phyloP scores from a whole-genome alignment of 2,329 filamentous ascomycete genomes.

The Nakataea oryzae region DNA sequence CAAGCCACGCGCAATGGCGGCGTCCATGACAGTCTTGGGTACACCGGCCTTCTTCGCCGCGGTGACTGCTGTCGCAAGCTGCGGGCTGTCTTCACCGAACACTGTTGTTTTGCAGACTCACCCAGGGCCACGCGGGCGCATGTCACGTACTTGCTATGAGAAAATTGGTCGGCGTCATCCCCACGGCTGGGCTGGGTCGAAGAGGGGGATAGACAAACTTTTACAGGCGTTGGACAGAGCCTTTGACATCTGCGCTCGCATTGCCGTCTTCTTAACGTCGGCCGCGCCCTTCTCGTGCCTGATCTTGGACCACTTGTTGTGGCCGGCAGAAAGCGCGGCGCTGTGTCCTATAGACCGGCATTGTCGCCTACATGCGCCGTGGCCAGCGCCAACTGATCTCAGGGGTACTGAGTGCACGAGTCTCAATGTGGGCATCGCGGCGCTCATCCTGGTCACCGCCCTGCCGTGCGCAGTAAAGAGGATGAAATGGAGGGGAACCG shows the following conservation, averaged over 20 bases:
- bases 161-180: background rate
- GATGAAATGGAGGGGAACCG: background rate
- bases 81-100: constrained; percentile 68
- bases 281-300: constrained; percentile 86
- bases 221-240: constrained; percentile 68
- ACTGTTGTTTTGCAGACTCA: constrained; percentile 6
- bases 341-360: constrained; percentile 40
- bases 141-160: background rate
- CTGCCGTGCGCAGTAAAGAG: background rate
- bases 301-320: constrained; percentile 95
- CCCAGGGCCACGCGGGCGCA: background rate
- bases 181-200: background rate
- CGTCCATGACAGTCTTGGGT: constrained; percentile 69
- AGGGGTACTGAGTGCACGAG: background rate
- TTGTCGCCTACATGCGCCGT: constrained; percentile 15
- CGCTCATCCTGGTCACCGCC: background rate
- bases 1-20: constrained; percentile 79
- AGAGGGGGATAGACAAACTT: constrained; percentile 34
- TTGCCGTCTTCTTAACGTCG: constrained; percentile 67
- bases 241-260: constrained; percentile 58
- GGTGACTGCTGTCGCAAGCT: constrained; percentile 58
- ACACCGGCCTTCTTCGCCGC: constrained; percentile 77
- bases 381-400: background rate
- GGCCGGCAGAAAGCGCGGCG: constrained; percentile 47
- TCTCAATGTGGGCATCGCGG: background rate